Percentiles rank a stretch among this genome's conserved stretches.
Conservation (phyloP, 202 grass and related monocot species). For the Digitaria exilis region DNA sequence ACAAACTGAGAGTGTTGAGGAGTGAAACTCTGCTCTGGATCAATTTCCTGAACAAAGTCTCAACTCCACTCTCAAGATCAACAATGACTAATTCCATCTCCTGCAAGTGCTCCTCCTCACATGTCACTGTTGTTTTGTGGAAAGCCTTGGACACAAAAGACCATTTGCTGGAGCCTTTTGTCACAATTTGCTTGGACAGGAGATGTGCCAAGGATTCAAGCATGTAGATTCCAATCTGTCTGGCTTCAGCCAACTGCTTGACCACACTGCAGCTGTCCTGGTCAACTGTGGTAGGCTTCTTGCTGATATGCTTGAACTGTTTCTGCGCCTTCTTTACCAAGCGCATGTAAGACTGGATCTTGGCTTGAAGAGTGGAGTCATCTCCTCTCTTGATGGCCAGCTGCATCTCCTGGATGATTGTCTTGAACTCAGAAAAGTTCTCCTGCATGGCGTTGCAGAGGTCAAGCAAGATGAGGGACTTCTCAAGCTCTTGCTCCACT, state of each 20-base stretch:
- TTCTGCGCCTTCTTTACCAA: conserved; percentile 51
- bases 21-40: conserved; percentile 66
- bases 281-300: conserved; percentile 33
- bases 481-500: conserved; percentile 53
- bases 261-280: conserved; percentile 31
- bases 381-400: conserved; percentile 48
- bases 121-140: conserved; percentile 17
- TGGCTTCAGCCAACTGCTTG: conserved; percentile 50
- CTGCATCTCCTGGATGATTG: conserved; percentile 42
- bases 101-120: conserved; percentile 21
- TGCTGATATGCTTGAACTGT: conserved; percentile 46
- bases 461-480: conserved; percentile 50
- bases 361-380: conserved; percentile 17
- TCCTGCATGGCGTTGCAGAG: conserved; percentile 50
- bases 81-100: conserved; percentile 36
- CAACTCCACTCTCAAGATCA: conserved; percentile 45
- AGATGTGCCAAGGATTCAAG: conserved; percentile 38
- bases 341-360: conserved; percentile 28
- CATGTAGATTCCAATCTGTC: conserved; percentile 41
- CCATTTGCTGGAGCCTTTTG: conserved; percentile 46
- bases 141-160: conserved; percentile 46
- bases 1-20: conserved; percentile 58
- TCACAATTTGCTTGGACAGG: not conserved
- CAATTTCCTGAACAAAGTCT: conserved; percentile 51
- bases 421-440: conserved; percentile 46